These are phyloP conservation scores for Tulasnella calospora DNA, from an alignment of 768 basidiomycete species.

Conservation along the genomic window DNA sequence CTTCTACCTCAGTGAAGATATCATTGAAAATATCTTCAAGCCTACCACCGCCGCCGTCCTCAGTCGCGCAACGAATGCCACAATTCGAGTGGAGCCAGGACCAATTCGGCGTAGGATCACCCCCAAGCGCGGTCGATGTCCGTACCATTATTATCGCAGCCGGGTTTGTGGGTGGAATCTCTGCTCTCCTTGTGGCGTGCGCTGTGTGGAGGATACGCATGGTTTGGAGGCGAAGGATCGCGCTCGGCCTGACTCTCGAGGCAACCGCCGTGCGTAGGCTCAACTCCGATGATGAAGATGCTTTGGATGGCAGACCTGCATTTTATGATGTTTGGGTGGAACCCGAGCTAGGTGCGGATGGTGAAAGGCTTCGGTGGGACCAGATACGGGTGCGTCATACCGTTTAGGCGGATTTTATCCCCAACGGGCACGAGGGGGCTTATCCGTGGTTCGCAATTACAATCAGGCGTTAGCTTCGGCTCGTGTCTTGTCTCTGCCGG, in stretches of 20 bases:
- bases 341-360: neutral
- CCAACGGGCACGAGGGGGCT: neutral
- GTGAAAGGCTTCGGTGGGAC: neutral
- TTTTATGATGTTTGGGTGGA: neutral
- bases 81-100: neutral
- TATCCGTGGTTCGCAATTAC: neutral
- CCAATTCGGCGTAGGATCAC: neutral
- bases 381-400: neutral
- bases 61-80: neutral
- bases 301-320: neutral
- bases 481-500: neutral
- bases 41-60: neutral
- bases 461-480: neutral
- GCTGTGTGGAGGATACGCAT: neutral
- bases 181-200: neutral
- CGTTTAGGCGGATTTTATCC: neutral
- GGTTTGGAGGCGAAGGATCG: neutral
- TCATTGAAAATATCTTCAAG: neutral
- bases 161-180: neutral
- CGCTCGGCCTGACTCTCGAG: neutral
- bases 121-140: neutral
- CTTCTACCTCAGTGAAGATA: neutral
- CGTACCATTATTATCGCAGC: neutral
- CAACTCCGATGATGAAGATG: neutral
- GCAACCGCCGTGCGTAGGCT: neutral